These are phyloP conservation scores for Nephelium lappaceum DNA, from an alignment of 345 rosid species.

Conservation along the genomic window DNA sequence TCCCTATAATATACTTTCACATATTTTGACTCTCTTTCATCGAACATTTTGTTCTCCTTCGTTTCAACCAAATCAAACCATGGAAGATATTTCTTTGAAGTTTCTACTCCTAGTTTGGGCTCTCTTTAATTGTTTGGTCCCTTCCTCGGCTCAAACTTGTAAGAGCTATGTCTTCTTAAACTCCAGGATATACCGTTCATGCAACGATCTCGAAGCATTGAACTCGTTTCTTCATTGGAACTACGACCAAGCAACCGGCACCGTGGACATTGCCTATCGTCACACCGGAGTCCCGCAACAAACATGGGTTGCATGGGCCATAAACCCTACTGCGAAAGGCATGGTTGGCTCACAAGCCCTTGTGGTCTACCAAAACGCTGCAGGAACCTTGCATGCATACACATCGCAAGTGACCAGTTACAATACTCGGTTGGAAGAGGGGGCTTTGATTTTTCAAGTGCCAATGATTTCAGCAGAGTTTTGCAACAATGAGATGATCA, in stretches of 20 bases:
- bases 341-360: slow-evolving; percentile 39
- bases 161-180: neutral
- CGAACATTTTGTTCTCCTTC: neutral
- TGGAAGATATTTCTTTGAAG: neutral
- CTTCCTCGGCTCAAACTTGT: slow-evolving; percentile 1
- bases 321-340: slow-evolving; percentile 23
- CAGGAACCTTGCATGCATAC: slow-evolving; percentile 17
- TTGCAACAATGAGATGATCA: slow-evolving; percentile 22
- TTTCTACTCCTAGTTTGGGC: neutral
- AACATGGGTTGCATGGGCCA: slow-evolving; percentile 34
- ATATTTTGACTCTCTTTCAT: too few relatives aligned
- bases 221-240: slow-evolving; percentile 21
- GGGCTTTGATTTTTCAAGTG: slow-evolving; percentile 27
- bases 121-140: neutral
- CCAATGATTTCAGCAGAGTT: slow-evolving; percentile 27
- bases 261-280: slow-evolving; percentile 25
- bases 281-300: neutral
- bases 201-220: slow-evolving; percentile 30
- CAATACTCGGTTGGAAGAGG: slow-evolving; percentile 19
- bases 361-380: slow-evolving; percentile 22
- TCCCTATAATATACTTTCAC: neutral
- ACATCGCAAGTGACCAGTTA: slow-evolving; percentile 22
- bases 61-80: neutral
- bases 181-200: slow-evolving; percentile 6
- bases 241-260: slow-evolving; percentile 16